Conservation (phyloP, 495 filamentous ascomycete genomes). For the Penicillium coffeae region DNA sequence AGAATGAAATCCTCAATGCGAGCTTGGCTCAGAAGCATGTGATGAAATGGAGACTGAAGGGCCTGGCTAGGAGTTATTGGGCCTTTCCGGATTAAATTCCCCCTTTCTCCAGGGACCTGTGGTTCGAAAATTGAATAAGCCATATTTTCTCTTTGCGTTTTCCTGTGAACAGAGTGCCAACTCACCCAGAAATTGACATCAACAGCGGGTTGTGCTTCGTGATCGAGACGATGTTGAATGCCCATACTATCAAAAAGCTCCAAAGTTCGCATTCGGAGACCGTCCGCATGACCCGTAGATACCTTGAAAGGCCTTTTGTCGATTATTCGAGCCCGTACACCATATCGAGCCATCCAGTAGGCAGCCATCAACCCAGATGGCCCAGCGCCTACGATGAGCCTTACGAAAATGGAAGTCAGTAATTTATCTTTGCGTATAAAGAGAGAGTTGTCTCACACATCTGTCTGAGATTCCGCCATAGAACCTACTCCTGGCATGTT, state of each 20-base stretch:
- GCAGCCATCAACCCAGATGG: conserved; percentile 63
- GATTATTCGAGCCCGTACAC: conserved; percentile 55
- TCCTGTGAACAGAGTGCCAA: background rate
- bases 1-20: conserved; percentile 55
- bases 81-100: conserved; percentile 46
- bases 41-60: conserved; percentile 50
- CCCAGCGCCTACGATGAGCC: conserved; percentile 63
- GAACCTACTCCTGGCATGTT: no score
- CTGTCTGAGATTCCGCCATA: conserved; percentile 1
- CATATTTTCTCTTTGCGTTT: no score
- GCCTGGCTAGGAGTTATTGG: conserved; percentile 49
- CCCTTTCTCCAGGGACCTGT: conserved; percentile 38
- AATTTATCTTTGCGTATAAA: background rate
- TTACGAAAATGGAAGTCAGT: conserved; percentile 2
- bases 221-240: conserved; percentile 55
- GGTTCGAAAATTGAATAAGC: background rate
- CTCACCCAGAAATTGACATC: conserved; percentile 38
- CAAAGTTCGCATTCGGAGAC: conserved; percentile 53
- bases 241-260: conserved; percentile 68
- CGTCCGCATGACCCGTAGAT: conserved; percentile 59
- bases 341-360: conserved; percentile 58
- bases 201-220: conserved; percentile 55
- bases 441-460: conserved; percentile 1
- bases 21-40: conserved; percentile 53
- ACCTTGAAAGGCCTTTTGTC: conserved; percentile 56